Percentiles rank a stretch among this genome's conserved stretches.
Conservation (phyloP, 768 basidiomycete species). For the Amanita phalloides region DNA sequence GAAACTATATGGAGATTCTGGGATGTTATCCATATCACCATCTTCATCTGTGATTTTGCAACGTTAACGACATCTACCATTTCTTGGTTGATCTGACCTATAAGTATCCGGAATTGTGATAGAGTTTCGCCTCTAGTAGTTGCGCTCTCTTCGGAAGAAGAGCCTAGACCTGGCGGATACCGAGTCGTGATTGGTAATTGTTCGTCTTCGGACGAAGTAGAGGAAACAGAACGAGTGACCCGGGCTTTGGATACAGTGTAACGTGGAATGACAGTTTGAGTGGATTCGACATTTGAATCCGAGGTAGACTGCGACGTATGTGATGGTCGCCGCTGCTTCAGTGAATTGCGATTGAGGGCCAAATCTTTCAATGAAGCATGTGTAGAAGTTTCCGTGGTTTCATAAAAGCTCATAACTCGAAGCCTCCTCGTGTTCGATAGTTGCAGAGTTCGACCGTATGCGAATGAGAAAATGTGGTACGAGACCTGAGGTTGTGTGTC, state of each 20-base stretch:
- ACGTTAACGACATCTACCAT: constrained; percentile 35
- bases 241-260: neutral
- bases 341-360: neutral
- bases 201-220: constrained; percentile 4
- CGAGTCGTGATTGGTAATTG: neutral
- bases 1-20: constrained; percentile 10
- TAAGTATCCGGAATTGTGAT: constrained; percentile 37
- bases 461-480: constrained; percentile 16
- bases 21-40: constrained; percentile 9
- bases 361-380: neutral
- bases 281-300: constrained; percentile 1
- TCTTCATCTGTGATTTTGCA: constrained; percentile 18
- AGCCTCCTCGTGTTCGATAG: neutral
- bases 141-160: constrained; percentile 4
- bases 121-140: constrained; percentile 32
- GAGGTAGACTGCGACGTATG: constrained; percentile 2
- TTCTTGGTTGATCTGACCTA: constrained; percentile 41
- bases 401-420: neutral
- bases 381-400: neutral
- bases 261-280: neutral
- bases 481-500: constrained; percentile 12
- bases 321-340: neutral
- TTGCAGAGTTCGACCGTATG: constrained; percentile 17
- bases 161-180: constrained; percentile 1
- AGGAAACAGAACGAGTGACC: neutral